phyloP scores from a whole-genome alignment of 2,329 filamentous ascomycete genomes.

The Polychaeton citri region DNA sequence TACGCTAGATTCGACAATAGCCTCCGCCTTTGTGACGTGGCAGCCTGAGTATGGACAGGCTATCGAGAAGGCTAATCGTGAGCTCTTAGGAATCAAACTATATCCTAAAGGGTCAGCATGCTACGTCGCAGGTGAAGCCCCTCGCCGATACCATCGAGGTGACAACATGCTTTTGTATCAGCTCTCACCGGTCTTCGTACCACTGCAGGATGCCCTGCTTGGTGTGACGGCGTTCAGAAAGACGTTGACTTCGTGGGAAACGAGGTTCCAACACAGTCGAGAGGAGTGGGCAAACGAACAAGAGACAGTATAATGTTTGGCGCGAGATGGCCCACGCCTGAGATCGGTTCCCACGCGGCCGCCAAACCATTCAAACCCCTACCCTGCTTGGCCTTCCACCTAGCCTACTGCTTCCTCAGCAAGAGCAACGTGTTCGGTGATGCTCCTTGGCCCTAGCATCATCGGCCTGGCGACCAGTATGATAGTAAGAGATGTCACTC shows the following conservation, averaged over 20 bases:
- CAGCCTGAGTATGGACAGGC: slow-evolving; percentile 31
- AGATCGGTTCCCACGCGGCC: slow-evolving; percentile 1
- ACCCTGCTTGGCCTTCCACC: neutral
- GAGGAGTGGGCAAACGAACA: too few species aligned
- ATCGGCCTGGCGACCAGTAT: neutral
- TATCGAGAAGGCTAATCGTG: slow-evolving; percentile 13
- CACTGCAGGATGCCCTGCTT: too few species aligned
- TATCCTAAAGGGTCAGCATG: slow-evolving; percentile 5
- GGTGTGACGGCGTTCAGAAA: too few species aligned
- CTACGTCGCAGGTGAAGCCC: slow-evolving; percentile 5
- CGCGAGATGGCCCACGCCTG: too few species aligned
- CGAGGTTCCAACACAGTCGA: too few species aligned
- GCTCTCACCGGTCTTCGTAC: slow-evolving; percentile 4
- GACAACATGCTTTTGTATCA: neutral
- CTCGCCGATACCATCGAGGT: neutral
- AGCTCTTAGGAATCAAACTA: slow-evolving; percentile 6
- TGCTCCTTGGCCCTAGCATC: neutral
- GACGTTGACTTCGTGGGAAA: too few species aligned
- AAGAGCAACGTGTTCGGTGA: neutral
- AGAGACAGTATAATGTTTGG: too few species aligned
- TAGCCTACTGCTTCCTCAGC: neutral
- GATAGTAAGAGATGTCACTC: neutral
- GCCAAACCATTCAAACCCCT: neutral
- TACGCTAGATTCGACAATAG: slow-evolving; percentile 35
- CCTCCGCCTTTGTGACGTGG: slow-evolving; percentile 41